phyloP scores from a whole-genome alignment of 805 yeast species.

The Kodamaea sagamina region DNA sequence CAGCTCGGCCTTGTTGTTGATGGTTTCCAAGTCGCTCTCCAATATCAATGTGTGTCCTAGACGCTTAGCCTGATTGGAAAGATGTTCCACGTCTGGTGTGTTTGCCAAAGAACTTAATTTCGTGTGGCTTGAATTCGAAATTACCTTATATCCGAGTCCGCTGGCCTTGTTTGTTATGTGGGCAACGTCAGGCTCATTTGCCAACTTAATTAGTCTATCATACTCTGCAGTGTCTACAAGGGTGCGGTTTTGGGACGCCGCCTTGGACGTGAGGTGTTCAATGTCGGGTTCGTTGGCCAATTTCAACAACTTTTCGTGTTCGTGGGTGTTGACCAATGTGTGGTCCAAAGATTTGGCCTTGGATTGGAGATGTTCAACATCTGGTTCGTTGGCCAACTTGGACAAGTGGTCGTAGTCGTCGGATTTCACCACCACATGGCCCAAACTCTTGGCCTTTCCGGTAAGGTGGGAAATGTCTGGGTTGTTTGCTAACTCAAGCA shows the following conservation, averaged over 20 bases:
- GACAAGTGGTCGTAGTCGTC: conserved; percentile 15
- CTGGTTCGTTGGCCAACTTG: conserved; percentile 24
- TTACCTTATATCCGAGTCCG: conserved; percentile 14
- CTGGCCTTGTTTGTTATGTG: conserved; percentile 14
- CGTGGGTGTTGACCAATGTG: conserved; percentile 11
- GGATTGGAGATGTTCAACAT: conserved; percentile 21
- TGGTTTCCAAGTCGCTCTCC: conserved; percentile 8
- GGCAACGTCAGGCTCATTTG: conserved; percentile 19
- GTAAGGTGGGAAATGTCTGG: conserved; percentile 13
- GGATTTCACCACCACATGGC: conserved; percentile 8
- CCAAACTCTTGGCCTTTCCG: conserved; percentile 9
- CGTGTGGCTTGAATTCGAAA: conserved; percentile 9
- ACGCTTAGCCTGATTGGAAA: conserved; percentile 13
- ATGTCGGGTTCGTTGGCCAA: conserved; percentile 25
- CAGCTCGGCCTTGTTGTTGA: conserved; percentile 18
- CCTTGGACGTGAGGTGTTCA: conserved; percentile 25
- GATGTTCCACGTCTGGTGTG: conserved; percentile 14
- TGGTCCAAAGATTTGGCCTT: conserved; percentile 15
- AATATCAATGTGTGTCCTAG: conserved; percentile 10
- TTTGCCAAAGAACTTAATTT: conserved; percentile 19
- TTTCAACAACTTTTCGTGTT: conserved; percentile 14
- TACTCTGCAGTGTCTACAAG: conserved; percentile 22
- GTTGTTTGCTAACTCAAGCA: conserved; percentile 15
- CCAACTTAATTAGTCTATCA: conserved; percentile 11
- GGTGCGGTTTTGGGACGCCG: conserved; percentile 20